Percentiles rank a stretch among this genome's conserved stretches.
phyloP scores from a whole-genome alignment of 208 protist genomes.

The Balamuthia mandrillaris region DNA sequence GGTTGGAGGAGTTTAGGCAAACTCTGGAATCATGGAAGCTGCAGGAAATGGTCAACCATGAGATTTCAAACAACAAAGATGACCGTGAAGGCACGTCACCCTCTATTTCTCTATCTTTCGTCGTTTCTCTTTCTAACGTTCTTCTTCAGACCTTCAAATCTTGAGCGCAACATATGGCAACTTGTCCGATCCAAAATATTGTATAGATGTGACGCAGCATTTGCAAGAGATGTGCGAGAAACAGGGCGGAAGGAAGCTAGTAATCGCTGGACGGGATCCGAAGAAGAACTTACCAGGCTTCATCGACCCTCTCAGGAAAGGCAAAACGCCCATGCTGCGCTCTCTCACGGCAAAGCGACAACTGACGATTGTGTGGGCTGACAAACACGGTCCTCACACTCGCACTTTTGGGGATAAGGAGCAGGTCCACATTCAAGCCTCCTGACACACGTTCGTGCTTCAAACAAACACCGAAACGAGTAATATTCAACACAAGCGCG shows the following conservation, averaged over 20 bases:
- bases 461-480: no score
- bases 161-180: constrained; percentile 27
- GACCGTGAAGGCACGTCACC: not conserved
- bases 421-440: not conserved
- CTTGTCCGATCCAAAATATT: constrained; percentile 7
- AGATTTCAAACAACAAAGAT: not conserved
- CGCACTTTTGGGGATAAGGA: constrained; percentile 23
- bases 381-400: constrained; percentile 25
- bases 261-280: not conserved
- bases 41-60: constrained; percentile 12
- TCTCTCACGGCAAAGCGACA: no score
- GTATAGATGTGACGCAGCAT: constrained; percentile 3
- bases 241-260: constrained; percentile 2
- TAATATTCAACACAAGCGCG: no score
- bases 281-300: constrained; percentile 28
- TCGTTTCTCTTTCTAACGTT: not conserved
- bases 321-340: no score
- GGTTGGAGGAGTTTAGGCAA: constrained; percentile 7
- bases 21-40: not conserved
- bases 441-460: not conserved
- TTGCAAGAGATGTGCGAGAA: constrained; percentile 16
- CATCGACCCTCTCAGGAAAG: constrained; percentile 12
- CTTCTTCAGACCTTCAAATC: not conserved
- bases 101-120: not conserved
- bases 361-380: constrained; percentile 6